These are phyloP conservation scores for Sporisorium reilianum DNA, from an alignment of 1,284 basidiomycete species.

Conservation along the genomic window DNA sequence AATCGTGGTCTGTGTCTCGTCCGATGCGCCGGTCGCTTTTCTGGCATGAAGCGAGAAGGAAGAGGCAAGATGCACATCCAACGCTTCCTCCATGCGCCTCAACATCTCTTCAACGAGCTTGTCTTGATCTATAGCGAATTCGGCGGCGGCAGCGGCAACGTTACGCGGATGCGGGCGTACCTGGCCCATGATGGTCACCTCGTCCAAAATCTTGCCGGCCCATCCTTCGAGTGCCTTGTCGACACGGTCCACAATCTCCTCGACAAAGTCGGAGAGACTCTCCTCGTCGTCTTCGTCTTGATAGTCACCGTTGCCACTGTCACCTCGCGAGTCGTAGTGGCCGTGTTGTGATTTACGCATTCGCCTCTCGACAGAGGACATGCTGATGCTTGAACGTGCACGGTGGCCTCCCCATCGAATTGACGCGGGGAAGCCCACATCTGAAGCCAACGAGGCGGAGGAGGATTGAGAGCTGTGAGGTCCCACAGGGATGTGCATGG, in stretches of 20 bases:
- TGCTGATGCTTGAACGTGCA: constrained; percentile 14
- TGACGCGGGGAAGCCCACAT: constrained; percentile 7
- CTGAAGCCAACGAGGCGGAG: constrained; percentile 15
- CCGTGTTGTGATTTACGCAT: constrained; percentile 7
- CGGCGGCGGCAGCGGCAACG: not conserved
- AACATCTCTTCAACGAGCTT: constrained; percentile 33
- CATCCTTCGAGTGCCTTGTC: constrained; percentile 61
- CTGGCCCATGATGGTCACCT: constrained; percentile 65
- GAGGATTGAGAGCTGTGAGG: constrained; percentile 29
- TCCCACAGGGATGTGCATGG: constrained; percentile 28
- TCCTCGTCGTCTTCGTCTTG: constrained; percentile 49
- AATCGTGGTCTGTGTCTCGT: constrained; percentile 52
- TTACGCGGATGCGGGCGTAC: constrained; percentile 44
- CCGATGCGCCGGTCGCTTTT: constrained; percentile 30
- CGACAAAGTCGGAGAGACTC: constrained; percentile 55
- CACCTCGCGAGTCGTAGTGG: not conserved
- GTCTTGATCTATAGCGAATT: constrained; percentile 23
- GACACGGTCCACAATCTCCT: constrained; percentile 58
- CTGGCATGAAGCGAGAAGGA: constrained; percentile 19
- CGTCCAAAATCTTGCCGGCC: constrained; percentile 64
- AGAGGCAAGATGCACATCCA: constrained; percentile 26
- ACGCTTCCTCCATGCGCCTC: constrained; percentile 26
- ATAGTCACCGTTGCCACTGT: not conserved
- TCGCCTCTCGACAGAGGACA: constrained; percentile 29
- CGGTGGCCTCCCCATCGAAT: constrained; percentile 21